Base-by-base conservation (phyloP, 331 rosid species). In the Spiraea crenata region DNA sequence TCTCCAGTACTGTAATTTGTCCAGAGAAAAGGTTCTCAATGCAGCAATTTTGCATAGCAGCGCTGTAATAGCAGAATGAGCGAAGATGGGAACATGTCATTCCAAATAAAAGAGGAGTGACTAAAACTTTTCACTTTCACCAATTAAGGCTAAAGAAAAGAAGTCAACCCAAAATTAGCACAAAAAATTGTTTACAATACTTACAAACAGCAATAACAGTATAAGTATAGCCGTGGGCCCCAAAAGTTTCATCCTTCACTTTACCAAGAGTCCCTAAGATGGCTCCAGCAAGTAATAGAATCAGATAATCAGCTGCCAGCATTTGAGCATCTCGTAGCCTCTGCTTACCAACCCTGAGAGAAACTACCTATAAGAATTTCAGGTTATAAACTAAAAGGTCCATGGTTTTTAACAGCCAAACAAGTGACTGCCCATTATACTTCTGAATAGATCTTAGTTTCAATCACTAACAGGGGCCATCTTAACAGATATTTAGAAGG, bases 1-100 rank as follows among this genome's bases (percentile, higher is more conserved):
- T 79, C 97, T 83, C 95, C 90, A 85, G 52, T 88, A 90, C 63
- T 86, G 87, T 82, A 90, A 81, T 74, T 90, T 90, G 81, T 90
- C 95, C 65, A 88, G 48, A 57, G 96, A 84, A 86, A 88, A 90
- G 73, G 90, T 84, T 78, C 97, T 84, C 51, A 90, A 82, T 41
- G 97, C 95, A 39, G 95, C 50, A 58, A 88, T 88, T 89, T 86
- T 88, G 85, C 83, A 76, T 42, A 90, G 90, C 75, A 88, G 83
- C 65, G 95, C 96, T 90, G 93, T 82, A 85, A 78, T 59, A 14
- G 56, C 19, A 37, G 52, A 59, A 66, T 76, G 66, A 76, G 71
- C 69, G 46, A 77, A 77, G 54, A 41, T 37, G 47, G 39, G 15
- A 5, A 17, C 41, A 17, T 9, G 9, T 41, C 49, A 62, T 62